phyloP scores from a whole-genome alignment of 345 rosid genomes.

The Eutrema japonicum region DNA sequence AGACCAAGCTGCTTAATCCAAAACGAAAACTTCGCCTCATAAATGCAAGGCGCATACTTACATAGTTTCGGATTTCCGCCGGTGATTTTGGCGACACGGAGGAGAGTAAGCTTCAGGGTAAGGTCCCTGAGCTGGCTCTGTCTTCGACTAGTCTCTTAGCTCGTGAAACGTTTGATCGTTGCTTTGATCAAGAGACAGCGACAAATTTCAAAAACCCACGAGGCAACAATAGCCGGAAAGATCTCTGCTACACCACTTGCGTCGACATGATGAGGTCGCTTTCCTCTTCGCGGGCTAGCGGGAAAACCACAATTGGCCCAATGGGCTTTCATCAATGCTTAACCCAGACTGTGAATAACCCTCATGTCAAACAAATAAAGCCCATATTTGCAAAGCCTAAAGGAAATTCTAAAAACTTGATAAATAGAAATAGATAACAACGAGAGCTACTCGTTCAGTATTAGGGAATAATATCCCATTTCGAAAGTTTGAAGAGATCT shows the following conservation, averaged over 20 bases:
- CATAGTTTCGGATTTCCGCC: background rate
- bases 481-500: no score
- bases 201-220: background rate
- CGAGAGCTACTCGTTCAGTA: no score
- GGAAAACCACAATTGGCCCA: constrained; percentile 3
- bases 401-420: background rate
- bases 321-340: constrained; percentile 7
- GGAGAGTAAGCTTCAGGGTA: background rate
- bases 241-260: constrained; percentile 5
- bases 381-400: constrained; percentile 10
- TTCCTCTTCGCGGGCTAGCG: constrained; percentile 1
- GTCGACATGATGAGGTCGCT: background rate
- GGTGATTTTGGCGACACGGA: background rate
- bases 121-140: background rate
- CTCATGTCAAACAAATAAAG: constrained; percentile 16
- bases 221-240: background rate
- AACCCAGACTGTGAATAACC: background rate
- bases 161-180: background rate
- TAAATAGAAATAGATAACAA: background rate
- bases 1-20: background rate
- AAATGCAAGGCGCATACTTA: background rate
- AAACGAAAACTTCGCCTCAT: background rate
- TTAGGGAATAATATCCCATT: no score
- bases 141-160: background rate
- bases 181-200: background rate